Evolutionary conservation across 768 basidiomycete genomes (phyloP), one percentile per base, ranked within the genome.

Genomic region (Candolleomyces eurysporus): DNA sequence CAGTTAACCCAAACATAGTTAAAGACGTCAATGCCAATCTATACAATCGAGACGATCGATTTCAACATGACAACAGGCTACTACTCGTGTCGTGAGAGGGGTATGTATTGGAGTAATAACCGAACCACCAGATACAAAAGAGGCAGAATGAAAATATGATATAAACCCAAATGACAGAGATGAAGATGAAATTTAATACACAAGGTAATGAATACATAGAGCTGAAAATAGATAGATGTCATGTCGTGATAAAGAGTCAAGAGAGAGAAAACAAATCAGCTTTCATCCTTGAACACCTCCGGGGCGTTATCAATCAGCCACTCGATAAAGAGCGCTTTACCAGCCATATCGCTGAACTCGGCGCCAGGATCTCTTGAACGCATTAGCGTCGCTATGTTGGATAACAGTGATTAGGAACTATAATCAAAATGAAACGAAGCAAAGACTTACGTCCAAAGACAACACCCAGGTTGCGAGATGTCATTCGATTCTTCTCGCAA

Each of bases 311-410:
- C 95, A 62, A 98, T 87, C 65, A 98, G 84, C 91, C 95, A 97
- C 73, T 97, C 94, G 55, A 99, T 82, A 67, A 90, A 86, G 61
- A 95, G 82, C 6, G 96, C 93, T 75, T 96, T 98, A 57, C 94
- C 93, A 8, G 93, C 96, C 92, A 98, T 98, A 73, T 99, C 96
- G 68, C 88, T 90, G 77, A 98, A 98, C 76, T 98, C 97, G 17
- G 92, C 86, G 30, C 83, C 82, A 4, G 90, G 87, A 71, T 96
- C 90, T 39, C 85, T 83, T 8, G 96, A 96, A 67, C 92, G 86
- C 89, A 98, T 92, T 19, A 99, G 80, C 0, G 96, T 98, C 11
- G 96, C 96, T 98, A 65, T 26, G 26, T 26, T 26, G 26, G 26
- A 26, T 2, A 70, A 57, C 58, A 66, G 16, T 43, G 63, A 63